phyloP scores from a whole-genome alignment of 129 eudicot species.

The Silybum marianum region DNA sequence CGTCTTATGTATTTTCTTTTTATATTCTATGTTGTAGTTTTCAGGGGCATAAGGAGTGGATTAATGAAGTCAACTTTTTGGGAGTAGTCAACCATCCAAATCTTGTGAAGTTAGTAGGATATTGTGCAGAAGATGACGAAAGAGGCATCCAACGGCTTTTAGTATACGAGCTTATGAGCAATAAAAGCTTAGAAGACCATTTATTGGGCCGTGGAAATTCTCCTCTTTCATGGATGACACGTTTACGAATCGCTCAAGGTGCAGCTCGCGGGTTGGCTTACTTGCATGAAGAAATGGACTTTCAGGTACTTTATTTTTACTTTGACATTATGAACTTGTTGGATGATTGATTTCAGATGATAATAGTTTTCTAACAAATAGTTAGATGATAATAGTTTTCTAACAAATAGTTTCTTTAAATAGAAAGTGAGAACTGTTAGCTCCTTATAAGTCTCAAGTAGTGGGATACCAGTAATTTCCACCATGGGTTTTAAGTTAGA shows the following conservation, averaged over 20 bases:
- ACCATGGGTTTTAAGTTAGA: no score
- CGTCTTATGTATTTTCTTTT: constrained; percentile 29
- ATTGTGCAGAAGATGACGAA: constrained; percentile 94
- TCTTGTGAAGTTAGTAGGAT: constrained; percentile 85
- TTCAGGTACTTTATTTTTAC: constrained; percentile 58
- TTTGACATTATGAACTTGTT: neutral
- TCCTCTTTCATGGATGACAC: constrained; percentile 72
- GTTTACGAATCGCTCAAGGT: constrained; percentile 81
- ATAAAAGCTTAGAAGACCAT: constrained; percentile 88
- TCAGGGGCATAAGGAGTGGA: constrained; percentile 99
- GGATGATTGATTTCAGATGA: neutral
- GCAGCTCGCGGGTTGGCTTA: constrained; percentile 96
- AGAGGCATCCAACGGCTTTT: constrained; percentile 91
- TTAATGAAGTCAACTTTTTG: constrained; percentile 80
- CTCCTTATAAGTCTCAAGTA: no score
- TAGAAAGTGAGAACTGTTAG: no score
- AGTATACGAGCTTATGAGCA: constrained; percentile 82
- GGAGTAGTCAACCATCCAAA: constrained; percentile 90
- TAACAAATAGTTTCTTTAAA: no score
- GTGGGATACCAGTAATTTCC: no score
- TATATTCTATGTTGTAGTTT: constrained; percentile 58
- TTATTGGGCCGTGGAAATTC: constrained; percentile 56
- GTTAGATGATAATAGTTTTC: no score
- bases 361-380: neutral
- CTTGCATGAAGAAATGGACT: constrained; percentile 95